These are phyloP conservation scores for Pseudozyma flocculosa DNA, from an alignment of 1,284 basidiomycete species.

Conservation along the genomic window DNA sequence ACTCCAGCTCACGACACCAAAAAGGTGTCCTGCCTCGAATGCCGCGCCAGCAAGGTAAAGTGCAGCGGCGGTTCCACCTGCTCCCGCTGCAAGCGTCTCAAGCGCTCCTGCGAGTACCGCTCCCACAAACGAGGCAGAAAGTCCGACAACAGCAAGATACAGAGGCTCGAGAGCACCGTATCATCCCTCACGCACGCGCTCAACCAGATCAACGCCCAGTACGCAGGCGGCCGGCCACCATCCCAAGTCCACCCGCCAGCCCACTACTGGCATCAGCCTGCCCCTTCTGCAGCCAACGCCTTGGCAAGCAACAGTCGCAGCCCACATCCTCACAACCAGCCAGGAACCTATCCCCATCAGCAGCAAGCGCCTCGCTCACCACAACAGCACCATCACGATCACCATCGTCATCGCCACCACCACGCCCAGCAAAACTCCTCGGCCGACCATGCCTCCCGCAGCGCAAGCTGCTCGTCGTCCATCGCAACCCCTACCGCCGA, in stretches of 20 bases:
- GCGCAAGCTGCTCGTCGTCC: constrained; percentile 3
- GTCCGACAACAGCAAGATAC: constrained; percentile 39
- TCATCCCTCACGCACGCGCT: constrained; percentile 32
- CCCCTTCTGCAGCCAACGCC: no score
- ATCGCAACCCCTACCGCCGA: constrained; percentile 20
- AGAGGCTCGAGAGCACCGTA: constrained; percentile 35
- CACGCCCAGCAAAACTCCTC: no score
- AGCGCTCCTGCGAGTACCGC: constrained; percentile 31
- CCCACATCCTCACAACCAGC: no score
- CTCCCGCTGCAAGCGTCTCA: constrained; percentile 27
- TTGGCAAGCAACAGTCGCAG: no score
- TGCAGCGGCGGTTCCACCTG: constrained; percentile 33
- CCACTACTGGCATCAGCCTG: no score
- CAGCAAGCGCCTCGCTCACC: no score
- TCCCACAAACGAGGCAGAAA: constrained; percentile 40
- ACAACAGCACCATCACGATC: no score
- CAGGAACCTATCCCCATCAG: no score
- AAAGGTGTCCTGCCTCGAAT: constrained; percentile 42
- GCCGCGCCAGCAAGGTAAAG: constrained; percentile 35
- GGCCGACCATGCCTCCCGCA: not conserved
- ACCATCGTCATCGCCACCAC: no score
- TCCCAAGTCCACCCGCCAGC: no score
- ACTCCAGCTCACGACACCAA: no score
- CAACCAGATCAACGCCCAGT: constrained; percentile 24
- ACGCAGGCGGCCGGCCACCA: no score